Base-by-base conservation (phyloP, 225 moss, liverwort and hornwort species). In the Sphagnum contortum region DNA sequence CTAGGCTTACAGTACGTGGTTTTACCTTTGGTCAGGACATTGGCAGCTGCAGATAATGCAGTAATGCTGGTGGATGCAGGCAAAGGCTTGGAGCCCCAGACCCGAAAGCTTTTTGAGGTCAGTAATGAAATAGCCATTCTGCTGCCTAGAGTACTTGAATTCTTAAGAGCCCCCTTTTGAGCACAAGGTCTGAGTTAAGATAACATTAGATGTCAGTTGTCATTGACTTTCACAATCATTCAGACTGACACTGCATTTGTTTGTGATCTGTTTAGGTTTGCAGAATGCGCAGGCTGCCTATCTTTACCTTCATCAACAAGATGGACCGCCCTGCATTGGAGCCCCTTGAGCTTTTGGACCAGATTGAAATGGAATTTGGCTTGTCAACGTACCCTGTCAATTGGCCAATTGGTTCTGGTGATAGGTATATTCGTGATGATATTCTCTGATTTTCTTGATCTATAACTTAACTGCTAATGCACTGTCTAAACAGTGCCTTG, bases 311-410 rank as follows among this genome's bases (percentile, higher is more conserved):
- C 63, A 89, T 94, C 12, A 94, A 94, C 75, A 94, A 94, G 73
- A 91, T 94, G 91, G 94, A 94, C 73, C 94, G 94, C 64, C 94
- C 91, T 78, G 89, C 94, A 61, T 79, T 95, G 50, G 89, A 91
- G 63, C 91, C 94, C 44, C 75, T 95, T 84, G 94, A 95, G 77
- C 89, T 95, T 5, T 81, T 95, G 75, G 91, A 95, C 72, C 91
- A 95, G 74, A 86, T 95, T 56, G 94, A 95, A 74, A 89, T 84
- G 73, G 94, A 95, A 77, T 95, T 95, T 55, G 75, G 70, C 48
- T 79, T 95, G 44, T 85, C 89, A 48, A 91, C 91, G 49, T 95
- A 91, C 78, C 94, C 91, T 14, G 88, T 95, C n/a, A 95, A 95
- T 55, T 95, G 94, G 94, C 94, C 94, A 44, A 86, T 95, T 68